Conservation (phyloP, 106 monocot species). For the Xerophyta viscosa region DNA sequence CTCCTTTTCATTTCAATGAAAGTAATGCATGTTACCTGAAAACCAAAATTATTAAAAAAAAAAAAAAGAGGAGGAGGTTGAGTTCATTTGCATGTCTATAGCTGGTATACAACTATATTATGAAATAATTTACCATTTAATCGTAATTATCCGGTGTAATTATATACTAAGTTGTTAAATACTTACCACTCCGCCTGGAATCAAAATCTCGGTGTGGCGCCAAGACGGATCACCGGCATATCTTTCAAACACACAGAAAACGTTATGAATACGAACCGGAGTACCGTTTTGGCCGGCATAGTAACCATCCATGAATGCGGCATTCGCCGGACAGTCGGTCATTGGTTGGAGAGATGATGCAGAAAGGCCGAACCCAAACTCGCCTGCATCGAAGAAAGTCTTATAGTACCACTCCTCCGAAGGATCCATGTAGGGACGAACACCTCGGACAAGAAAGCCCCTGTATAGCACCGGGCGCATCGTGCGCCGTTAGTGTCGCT, state of each 20-base stretch:
- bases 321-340: constrained; percentile 79
- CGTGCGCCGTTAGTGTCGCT: constrained; percentile 44
- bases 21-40: not conserved
- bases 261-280: constrained; percentile 49
- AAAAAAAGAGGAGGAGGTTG: too few relatives aligned
- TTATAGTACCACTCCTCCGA: constrained; percentile 92
- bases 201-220: constrained; percentile 80
- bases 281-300: constrained; percentile 61
- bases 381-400: constrained; percentile 91
- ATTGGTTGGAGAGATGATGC: constrained; percentile 75
- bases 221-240: constrained; percentile 77
- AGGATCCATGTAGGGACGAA: constrained; percentile 99
- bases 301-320: constrained; percentile 67
- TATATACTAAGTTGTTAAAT: too few relatives aligned
- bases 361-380: constrained; percentile 82
- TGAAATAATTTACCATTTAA: too few relatives aligned
- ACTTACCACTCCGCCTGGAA: constrained; percentile 55
- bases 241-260: constrained; percentile 76
- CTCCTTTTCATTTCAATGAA: too few relatives aligned
- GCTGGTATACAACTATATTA: too few relatives aligned
- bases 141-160: too few relatives aligned
- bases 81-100: too few relatives aligned
- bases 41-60: not conserved
- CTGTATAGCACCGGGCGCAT: constrained; percentile 55
- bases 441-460: constrained; percentile 70